phyloP scores from a whole-genome alignment of 2,329 filamentous ascomycete genomes.

The Epichloe glyceriae region DNA sequence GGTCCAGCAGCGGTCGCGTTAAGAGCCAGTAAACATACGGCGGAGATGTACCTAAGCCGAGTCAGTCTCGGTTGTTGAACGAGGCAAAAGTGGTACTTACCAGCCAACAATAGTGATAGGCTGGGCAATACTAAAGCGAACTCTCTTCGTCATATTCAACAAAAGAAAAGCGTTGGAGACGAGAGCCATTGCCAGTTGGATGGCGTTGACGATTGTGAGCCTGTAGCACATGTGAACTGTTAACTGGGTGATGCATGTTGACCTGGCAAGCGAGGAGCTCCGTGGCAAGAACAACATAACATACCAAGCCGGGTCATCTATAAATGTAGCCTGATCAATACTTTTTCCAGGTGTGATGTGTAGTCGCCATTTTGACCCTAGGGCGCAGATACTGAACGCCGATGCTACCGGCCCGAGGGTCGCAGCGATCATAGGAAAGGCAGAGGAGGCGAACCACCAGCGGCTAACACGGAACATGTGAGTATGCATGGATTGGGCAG shows the following conservation, averaged over 20 bases:
- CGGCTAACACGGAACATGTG: conserved; percentile 25
- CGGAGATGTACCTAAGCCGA: conserved; percentile 37
- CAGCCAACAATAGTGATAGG: conserved; percentile 75
- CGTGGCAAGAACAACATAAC: background rate
- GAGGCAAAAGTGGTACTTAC: conserved; percentile 26
- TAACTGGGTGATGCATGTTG: background rate
- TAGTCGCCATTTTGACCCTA: conserved; percentile 70
- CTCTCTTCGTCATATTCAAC: conserved; percentile 70
- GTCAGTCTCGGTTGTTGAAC: background rate
- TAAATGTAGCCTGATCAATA: conserved; percentile 35
- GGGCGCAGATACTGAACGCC: conserved; percentile 72
- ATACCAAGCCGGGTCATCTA: conserved; percentile 60
- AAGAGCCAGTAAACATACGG: conserved; percentile 53
- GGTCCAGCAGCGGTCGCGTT: conserved; percentile 51
- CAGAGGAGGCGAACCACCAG: conserved; percentile 52
- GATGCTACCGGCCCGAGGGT: conserved; percentile 79
- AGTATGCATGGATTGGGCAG: background rate
- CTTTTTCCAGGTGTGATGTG: conserved; percentile 33
- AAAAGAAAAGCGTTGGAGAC: conserved; percentile 70
- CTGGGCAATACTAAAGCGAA: conserved; percentile 71
- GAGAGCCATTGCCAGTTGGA: conserved; percentile 64
- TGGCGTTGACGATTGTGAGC: conserved; percentile 63
- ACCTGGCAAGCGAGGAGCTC: background rate
- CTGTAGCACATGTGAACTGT: conserved; percentile 24
- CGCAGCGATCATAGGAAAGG: conserved; percentile 68